Conservation (phyloP, 2,329 filamentous ascomycete species). For the Fusarium equiseti region DNA sequence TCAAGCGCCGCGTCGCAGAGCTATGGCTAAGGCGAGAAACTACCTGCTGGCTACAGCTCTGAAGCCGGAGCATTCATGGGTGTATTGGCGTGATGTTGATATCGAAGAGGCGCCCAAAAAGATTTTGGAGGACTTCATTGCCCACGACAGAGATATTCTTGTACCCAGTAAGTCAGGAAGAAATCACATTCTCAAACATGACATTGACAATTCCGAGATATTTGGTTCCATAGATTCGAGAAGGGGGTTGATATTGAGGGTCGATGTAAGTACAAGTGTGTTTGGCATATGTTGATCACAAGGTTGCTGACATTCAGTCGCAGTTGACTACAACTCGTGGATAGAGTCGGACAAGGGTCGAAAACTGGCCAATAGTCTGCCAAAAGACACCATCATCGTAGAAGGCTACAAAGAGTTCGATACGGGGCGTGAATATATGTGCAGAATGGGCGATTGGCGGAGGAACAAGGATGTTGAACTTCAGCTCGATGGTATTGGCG, state of each 20-base stretch:
- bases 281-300: not conserved
- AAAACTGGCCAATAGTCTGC: constrained; percentile 77
- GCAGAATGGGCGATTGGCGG: constrained; percentile 90
- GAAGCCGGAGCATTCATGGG: constrained; percentile 96
- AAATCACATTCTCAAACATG: not conserved
- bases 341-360: constrained; percentile 89
- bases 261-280: constrained; percentile 75
- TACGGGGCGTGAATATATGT: constrained; percentile 91
- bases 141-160: constrained; percentile 91
- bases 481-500: constrained; percentile 93
- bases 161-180: constrained; percentile 81
- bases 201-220: constrained; percentile 68
- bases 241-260: constrained; percentile 90
- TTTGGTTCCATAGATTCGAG: constrained; percentile 95
- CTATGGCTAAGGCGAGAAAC: constrained; percentile 90
- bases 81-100: constrained; percentile 98
- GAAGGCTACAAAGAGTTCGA: constrained; percentile 97
- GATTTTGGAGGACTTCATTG: constrained; percentile 95
- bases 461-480: constrained; percentile 93
- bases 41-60: constrained; percentile 87
- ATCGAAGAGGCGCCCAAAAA: constrained; percentile 89
- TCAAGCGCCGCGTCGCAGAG: constrained; percentile 89
- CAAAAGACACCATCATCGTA: constrained; percentile 85
- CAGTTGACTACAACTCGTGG: constrained; percentile 99
- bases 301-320: constrained; percentile 27